phyloP scores from a whole-genome alignment of 1,139 yeast species.

The Suzukiozyma palmioleophila region DNA sequence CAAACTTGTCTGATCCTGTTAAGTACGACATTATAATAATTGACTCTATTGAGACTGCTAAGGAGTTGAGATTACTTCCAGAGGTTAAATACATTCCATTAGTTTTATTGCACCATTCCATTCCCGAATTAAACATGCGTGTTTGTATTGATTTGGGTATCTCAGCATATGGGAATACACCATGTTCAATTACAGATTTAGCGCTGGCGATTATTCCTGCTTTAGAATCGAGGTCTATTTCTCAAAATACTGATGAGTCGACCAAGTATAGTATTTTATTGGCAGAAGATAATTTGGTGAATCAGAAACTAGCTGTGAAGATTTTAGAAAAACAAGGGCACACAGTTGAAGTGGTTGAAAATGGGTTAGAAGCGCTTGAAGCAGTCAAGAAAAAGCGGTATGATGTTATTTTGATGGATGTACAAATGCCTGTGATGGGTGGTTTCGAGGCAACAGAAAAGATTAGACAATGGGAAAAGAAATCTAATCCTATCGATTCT shows the following conservation, averaged over 20 bases:
- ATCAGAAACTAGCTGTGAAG: slow-evolving; percentile 80
- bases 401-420: slow-evolving; percentile 88
- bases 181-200: slow-evolving; percentile 75
- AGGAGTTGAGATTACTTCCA: slow-evolving; percentile 59
- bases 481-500: slow-evolving; percentile 68
- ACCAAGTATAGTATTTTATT: slow-evolving; percentile 68
- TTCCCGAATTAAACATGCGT: slow-evolving; percentile 77
- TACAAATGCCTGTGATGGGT: slow-evolving; percentile 94
- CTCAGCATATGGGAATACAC: slow-evolving; percentile 83
- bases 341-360: slow-evolving; percentile 76
- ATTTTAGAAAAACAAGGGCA: slow-evolving; percentile 82
- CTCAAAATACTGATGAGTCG: slow-evolving; percentile 76
- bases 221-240: slow-evolving; percentile 73
- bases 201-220: slow-evolving; percentile 85
- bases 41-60: slow-evolving; percentile 73
- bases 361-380: slow-evolving; percentile 78
- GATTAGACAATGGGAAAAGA: slow-evolving; percentile 84
- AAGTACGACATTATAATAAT: slow-evolving; percentile 78
- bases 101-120: slow-evolving; percentile 70
- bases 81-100: slow-evolving; percentile 81
- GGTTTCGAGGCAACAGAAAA: slow-evolving; percentile 88
- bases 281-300: slow-evolving; percentile 85
- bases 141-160: slow-evolving; percentile 81
- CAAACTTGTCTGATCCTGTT: slow-evolving; percentile 49
- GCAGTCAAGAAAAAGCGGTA: slow-evolving; percentile 63